A percentile compares a stretch with the other conserved stretches of the same genome.
These are phyloP conservation scores for Cystobasidium ongulense DNA, from an alignment of 768 basidiomycete species.

Conservation along the genomic window DNA sequence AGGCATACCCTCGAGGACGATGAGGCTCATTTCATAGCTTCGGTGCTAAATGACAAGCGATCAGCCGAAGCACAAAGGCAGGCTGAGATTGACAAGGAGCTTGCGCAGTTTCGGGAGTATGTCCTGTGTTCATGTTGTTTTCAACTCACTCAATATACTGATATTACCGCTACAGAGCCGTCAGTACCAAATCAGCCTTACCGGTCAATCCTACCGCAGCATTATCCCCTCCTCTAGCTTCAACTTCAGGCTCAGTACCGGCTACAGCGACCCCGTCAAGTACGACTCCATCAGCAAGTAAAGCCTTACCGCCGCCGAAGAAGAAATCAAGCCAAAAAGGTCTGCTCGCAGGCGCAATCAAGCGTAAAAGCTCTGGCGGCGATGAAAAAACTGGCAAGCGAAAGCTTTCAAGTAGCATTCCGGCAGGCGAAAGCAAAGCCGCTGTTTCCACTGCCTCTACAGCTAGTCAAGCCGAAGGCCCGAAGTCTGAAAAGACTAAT, in stretches of 20 bases:
- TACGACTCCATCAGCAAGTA: neutral
- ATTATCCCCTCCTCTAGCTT: neutral
- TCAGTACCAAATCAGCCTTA: neutral
- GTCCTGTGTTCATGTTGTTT: neutral
- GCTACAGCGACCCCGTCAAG: neutral
- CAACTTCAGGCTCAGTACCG: neutral
- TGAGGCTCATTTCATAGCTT: conserved; percentile 9
- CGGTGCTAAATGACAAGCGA: conserved; percentile 3
- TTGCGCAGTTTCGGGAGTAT: conserved; percentile 5
- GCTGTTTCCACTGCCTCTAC: neutral
- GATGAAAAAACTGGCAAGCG: neutral
- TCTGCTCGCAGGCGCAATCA: conserved; percentile 22
- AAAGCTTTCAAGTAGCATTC: neutral
- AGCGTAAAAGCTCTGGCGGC: conserved; percentile 16
- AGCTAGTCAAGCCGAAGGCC: neutral
- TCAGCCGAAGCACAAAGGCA: conserved; percentile 1
- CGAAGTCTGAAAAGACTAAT: neutral
- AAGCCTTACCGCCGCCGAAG: neutral
- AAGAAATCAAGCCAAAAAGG: conserved; percentile 17
- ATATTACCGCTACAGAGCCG: neutral
- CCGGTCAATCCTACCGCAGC: neutral
- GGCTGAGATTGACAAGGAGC: conserved; percentile 16
- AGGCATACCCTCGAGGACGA: conserved; percentile 23
- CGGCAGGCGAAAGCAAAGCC: neutral
- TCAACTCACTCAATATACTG: neutral